Evolutionary conservation across 805 yeast species (phyloP), one percentile per base, ranked within the genome.

Genomic region (Nakazawaea sp.): DNA sequence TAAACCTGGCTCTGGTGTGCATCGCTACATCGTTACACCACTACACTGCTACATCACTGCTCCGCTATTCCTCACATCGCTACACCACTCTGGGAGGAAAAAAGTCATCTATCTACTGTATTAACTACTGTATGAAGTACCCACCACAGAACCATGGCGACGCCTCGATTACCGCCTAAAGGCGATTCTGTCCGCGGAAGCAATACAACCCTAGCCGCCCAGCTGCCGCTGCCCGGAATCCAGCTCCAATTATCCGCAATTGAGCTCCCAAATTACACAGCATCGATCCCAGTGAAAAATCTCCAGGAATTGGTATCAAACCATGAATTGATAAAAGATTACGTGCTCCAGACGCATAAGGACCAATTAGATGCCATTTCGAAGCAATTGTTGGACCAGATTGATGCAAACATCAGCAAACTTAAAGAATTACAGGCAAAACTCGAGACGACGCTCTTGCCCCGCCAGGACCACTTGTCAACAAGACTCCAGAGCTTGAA

Each of bases 291-390:
- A 7, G 29, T 23, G 2, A 29, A 19, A 13, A 24, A 16, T 7
- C 16, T 38, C 15, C 20, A 38, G 25, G 41, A 38, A 9, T 17
- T 38, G n/a, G 19, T 25, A 1, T 5, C 11, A 4, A 25, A 18
- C 11, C 41, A 38, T 29, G 32, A 29, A 5, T 12, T 33, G 10
- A 16, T 38, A 16, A 28, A 13, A 28, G 30, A 30, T 26, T 38
- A 33, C 25, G 5, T 38, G 13, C 15, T 38, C 11, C 10, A 13
- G 4, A 6, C 6, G n/a, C 15, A 33, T 26, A 19, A 26, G 4
- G 18, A 13, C 3, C 15, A 33, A 11, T 11, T 33, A 3, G n/a
- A 30, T 5, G 32, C n/a, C 12, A n/a, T 18, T 15, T 8, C 15
- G 15, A 24, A 10, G 10, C 12, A 29, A 8, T 11, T 33, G 8